Evolutionary conservation across 148 eudicot genomes (phyloP).

Genomic region (Silene latifolia): DNA sequence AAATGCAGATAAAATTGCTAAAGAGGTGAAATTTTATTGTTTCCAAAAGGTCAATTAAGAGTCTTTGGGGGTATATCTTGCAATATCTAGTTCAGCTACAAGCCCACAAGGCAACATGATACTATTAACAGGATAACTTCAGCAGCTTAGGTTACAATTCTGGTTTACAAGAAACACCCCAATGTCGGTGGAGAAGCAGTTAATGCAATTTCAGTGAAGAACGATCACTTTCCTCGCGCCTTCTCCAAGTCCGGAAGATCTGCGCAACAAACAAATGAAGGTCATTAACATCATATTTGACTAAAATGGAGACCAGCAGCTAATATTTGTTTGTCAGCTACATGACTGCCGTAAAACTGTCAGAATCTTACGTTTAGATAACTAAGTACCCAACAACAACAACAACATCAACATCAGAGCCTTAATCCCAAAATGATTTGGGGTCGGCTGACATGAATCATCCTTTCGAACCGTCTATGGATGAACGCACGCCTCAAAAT

Average conservation of each 20-base stretch:
- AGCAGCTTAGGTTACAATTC: not conserved
- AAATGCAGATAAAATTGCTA: not conserved
- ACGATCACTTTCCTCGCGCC: constrained; percentile 43
- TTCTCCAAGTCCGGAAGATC: constrained; percentile 94
- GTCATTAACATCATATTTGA: not conserved
- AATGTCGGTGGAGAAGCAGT: not conserved
- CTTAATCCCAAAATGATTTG: too few species aligned
- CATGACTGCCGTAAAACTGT: too few species aligned
- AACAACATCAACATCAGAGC: too few species aligned
- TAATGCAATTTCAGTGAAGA: not conserved
- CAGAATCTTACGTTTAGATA: not conserved
- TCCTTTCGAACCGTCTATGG: too few species aligned
- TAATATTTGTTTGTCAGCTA: not conserved
- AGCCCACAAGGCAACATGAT: not conserved
- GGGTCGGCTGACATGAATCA: too few species aligned
- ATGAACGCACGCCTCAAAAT: too few species aligned
- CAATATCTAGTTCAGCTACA: not conserved
- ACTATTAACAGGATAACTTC: not conserved
- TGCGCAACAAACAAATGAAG: constrained; percentile 23
- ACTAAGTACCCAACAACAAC: too few species aligned
- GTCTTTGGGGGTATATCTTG: not conserved
- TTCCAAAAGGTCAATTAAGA: not conserved
- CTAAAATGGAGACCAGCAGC: not conserved
- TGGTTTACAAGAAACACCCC: not conserved
- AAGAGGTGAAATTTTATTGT: not conserved